phyloP scores from a whole-genome alignment of 2,329 filamentous ascomycete genomes.

The Aspergillus hiratsukae region DNA sequence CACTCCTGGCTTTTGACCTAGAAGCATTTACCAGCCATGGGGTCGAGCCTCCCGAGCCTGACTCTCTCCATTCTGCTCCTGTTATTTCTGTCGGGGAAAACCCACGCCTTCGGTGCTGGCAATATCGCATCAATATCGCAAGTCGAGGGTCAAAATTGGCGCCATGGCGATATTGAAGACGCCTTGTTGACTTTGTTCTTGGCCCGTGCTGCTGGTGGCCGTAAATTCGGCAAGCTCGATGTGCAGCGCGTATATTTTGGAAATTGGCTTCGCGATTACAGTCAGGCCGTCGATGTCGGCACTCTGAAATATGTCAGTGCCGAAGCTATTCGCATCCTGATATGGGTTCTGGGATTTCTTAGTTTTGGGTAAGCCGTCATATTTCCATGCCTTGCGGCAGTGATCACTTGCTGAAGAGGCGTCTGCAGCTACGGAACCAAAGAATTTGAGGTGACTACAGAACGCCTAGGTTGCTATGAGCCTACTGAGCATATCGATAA shows the following conservation, averaged over 20 bases:
- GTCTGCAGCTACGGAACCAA: conserved; percentile 55
- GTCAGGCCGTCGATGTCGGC: conserved; percentile 87
- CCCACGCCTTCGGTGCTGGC: conserved; percentile 77
- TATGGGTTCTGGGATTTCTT: conserved; percentile 87
- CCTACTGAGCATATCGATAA: conserved; percentile 81
- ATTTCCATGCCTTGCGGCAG: background rate
- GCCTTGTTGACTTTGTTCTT: conserved; percentile 70
- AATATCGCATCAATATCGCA: conserved; percentile 79
- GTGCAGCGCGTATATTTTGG: conserved; percentile 92
- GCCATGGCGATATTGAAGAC: conserved; percentile 91
- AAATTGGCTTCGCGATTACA: conserved; percentile 93
- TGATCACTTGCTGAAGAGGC: conserved; percentile 1
- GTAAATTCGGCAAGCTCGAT: conserved; percentile 84
- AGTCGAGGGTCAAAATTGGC: conserved; percentile 82
- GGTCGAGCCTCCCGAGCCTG: conserved; percentile 15
- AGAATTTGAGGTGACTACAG: conserved; percentile 79
- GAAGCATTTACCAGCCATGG: conserved; percentile 12
- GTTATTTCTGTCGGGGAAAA: conserved; percentile 62
- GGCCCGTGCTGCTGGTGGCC: conserved; percentile 59
- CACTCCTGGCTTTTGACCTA: background rate
- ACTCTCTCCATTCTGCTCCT: conserved; percentile 49
- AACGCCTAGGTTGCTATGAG: conserved; percentile 74
- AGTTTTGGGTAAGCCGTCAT: conserved; percentile 64
- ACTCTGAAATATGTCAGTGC: conserved; percentile 87
- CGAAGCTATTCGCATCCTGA: conserved; percentile 82